Evolutionary conservation across 345 rosid genomes (phyloP), one percentile per base, ranked within the genome.

Genomic region (Orychophragmus violaceus): DNA sequence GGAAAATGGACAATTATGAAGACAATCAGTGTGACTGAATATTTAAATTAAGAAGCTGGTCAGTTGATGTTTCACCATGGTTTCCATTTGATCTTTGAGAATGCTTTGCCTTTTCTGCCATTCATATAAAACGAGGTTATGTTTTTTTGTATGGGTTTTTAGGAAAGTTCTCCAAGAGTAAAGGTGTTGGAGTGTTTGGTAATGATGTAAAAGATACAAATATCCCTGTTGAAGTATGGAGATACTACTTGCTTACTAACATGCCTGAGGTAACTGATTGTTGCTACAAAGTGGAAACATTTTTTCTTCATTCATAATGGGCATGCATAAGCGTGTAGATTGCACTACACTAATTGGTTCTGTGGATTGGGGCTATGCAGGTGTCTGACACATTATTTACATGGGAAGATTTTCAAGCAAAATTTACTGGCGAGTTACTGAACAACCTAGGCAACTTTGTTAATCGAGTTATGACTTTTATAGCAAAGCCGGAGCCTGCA

Each of bases 131-230:
- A 52, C 25, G 49, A 54, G 30, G 18, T 46, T 21, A 61, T 59
- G 25, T 61, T 28, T 29, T 28, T 62, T 53, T 75, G 33, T 36
- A n/a, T 69, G 70, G 71, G 21, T n/a, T 39, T 72, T 49, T 83
- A 94, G 99, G 99, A 66, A 94, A 94, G 76, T 94, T 94, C 61
- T 90, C 99, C 64, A 94, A 94, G 82, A 94, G 95, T 66, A 88
- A 90, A 77, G 99, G 99, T 46, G 64, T 90, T 66, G 99, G 99
- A 74, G 96, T 94, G 53, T 94, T 94, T 74, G 99, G 99, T 68
- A 90, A 90, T 81, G 99, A 94, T 71, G 97, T 79, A 41, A 88
- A 85, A 71, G 97, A 94, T 79, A 90, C 99, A 45, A 80, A 81
- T 54, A 87, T 94, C 50, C 99, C 99, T 29, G 95, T 77, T 0